These are phyloP conservation scores for Cyanidiococcus yangmingshanensis DNA, from an alignment of 23 red algal genomes.

Conservation along the genomic window DNA sequence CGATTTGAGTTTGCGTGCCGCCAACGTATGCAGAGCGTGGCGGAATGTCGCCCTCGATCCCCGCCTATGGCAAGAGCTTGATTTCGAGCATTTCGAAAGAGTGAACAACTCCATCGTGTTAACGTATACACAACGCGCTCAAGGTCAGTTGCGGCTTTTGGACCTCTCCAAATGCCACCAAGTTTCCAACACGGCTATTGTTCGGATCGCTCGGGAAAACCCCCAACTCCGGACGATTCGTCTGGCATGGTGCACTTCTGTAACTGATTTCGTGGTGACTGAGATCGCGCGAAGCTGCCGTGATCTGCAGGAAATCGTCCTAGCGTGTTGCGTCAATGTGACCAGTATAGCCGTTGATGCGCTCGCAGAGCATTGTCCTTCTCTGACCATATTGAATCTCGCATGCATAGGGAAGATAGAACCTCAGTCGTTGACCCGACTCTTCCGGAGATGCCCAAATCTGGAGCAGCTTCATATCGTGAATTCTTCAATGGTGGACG, in stretches of 20 bases:
- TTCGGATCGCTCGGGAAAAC: constrained; percentile 1
- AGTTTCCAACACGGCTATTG: not conserved
- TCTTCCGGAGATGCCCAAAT: not conserved
- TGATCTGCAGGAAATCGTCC: constrained; percentile 10
- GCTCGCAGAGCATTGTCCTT: not conserved
- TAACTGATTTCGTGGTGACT: not conserved
- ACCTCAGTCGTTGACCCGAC: not conserved
- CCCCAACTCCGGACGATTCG: not conserved
- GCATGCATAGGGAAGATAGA: constrained; percentile 8
- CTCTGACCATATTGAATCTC: not conserved
- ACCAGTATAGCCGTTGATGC: not conserved
- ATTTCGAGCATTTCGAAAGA: constrained; percentile 3
- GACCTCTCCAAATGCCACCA: constrained; percentile 18
- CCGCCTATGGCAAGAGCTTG: constrained; percentile 1
- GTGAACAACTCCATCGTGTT: not conserved
- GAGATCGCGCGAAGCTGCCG: not conserved
- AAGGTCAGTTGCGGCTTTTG: not conserved
- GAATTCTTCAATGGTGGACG: not conserved
- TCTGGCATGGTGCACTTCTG: not conserved
- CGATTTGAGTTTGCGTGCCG: not conserved
- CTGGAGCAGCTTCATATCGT: constrained; percentile 10
- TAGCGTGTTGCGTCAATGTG: not conserved
- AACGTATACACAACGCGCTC: not conserved
- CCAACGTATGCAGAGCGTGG: not conserved
- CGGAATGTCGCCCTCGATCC: not conserved